Evolutionary conservation across 768 basidiomycete species (phyloP), one percentile per base, ranked within the genome.

Genomic region (Albatrellus ellisii): DNA sequence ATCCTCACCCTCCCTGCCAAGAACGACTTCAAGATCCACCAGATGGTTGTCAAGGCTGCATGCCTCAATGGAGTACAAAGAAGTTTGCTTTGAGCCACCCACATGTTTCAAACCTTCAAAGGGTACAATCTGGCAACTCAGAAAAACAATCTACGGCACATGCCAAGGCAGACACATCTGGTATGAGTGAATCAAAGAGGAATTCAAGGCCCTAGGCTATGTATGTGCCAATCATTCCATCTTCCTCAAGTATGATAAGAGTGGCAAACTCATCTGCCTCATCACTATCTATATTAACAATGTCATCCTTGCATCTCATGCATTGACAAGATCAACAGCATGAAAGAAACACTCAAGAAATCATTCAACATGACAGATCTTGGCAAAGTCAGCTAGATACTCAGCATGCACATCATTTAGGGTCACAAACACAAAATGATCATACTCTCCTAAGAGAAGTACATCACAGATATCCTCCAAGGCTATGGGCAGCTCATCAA

Each of bases 1-100:
- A 46, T 70, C 2, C 51, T 65, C 0, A 59, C 65, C 17, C 41
- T 67, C 5, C 15, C 11, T 15, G 28, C 28, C 28, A 31, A 31
- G 28, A 10, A 11, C 28, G 28, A 31, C 15, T 15, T 31, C 28
- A n/a, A 31, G 11, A 10, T 31, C 28, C 28, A 31, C 15, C 28
- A 31, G 15, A 31, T 31, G 28, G 28, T 11, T 0, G n/a, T 46
- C 3, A 37, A 41, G 12, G 26, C 29, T 1, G 36, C 44, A 0
- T 41, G 35, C 18, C 20, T 44, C 6, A 44, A 44, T 4, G 28
- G 36, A 3, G 12, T 20, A 14, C 0, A 38, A 44, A 7, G 28
- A 44, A 8, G 39, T 45, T 6, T 45, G 12, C 3, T 38, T 44
- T 27, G 29, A 39, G 14, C 24, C 24, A 0, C 37, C 31, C 1